Evolutionary conservation across 495 filamentous ascomycete genomes (phyloP).

Genomic region (Penicillium subrubescens): DNA sequence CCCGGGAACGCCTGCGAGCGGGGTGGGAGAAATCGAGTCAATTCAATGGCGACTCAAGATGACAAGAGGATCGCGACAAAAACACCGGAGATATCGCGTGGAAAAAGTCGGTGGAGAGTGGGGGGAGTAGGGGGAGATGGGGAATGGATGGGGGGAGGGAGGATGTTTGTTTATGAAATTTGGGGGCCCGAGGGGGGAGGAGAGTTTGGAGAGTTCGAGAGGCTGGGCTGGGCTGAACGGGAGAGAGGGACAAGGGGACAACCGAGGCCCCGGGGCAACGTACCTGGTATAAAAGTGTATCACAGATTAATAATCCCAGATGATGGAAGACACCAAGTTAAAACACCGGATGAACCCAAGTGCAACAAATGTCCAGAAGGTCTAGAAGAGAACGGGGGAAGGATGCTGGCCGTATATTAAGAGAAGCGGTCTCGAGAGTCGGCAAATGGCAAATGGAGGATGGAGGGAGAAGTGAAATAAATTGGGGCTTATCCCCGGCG

Average conservation of each 20-base stretch:
- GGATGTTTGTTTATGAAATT: slow-evolving; percentile 31
- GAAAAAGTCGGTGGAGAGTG: slow-evolving; percentile 2
- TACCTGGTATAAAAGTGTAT: neutral
- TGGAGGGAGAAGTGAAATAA: too few relatives aligned
- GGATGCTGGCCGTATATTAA: slow-evolving; percentile 3
- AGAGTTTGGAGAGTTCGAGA: neutral
- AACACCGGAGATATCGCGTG: slow-evolving; percentile 5
- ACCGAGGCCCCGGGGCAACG: slow-evolving; percentile 11
- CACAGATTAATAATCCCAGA: neutral
- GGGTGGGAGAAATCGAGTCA: slow-evolving; percentile 1
- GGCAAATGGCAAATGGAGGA: slow-evolving; percentile 23
- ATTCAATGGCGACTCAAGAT: slow-evolving; percentile 7
- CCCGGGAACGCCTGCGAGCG: slow-evolving; percentile 5
- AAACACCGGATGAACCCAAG: neutral
- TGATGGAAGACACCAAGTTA: neutral
- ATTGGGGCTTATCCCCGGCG: slow-evolving; percentile 16
- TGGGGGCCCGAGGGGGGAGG: slow-evolving; percentile 14
- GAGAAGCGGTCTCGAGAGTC: slow-evolving; percentile 15
- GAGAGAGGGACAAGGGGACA: neutral
- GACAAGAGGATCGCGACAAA: neutral
- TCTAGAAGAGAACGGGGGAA: slow-evolving; percentile 2
- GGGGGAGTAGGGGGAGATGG: slow-evolving; percentile 7
- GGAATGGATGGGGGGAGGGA: slow-evolving; percentile 2
- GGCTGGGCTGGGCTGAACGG: slow-evolving; percentile 19
- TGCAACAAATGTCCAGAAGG: neutral